Conservation (phyloP, 768 basidiomycete genomes). For the Phaeotremella skinneri region DNA sequence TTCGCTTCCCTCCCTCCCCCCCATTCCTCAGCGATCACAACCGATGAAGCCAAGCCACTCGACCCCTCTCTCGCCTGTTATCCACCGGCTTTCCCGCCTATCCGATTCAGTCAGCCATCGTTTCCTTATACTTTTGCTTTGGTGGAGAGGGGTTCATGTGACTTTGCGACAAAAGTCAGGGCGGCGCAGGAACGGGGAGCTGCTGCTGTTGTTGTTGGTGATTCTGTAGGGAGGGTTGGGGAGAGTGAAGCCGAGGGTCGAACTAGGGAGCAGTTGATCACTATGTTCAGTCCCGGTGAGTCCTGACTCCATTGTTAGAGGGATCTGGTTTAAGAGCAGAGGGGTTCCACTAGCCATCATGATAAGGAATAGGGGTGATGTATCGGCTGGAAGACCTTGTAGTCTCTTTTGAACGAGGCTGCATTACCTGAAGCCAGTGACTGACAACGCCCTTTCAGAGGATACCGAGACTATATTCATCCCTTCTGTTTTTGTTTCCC, state of each 20-base stretch:
- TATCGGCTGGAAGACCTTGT: too few relatives aligned
- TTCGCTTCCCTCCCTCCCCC: conserved; percentile 20
- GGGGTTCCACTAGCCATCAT: too few relatives aligned
- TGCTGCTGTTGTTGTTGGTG: conserved; percentile 86
- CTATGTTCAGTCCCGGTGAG: conserved; percentile 88
- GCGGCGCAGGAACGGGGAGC: conserved; percentile 72
- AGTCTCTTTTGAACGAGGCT: conserved; percentile 10
- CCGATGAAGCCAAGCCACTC: not conserved
- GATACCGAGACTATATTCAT: conserved; percentile 82
- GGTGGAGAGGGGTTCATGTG: conserved; percentile 82
- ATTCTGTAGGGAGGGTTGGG: conserved; percentile 61
- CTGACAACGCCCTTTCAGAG: conserved; percentile 51
- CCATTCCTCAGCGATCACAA: not conserved
- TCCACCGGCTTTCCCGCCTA: conserved; percentile 25
- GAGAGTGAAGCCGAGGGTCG: conserved; percentile 47
- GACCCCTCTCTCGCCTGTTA: conserved; percentile 20
- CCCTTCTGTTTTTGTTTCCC: conserved; percentile 82
- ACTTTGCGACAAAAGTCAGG: conserved; percentile 82
- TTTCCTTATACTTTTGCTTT: conserved; percentile 65
- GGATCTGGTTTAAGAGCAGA: too few relatives aligned
- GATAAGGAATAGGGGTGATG: too few relatives aligned
- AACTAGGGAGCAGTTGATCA: conserved; percentile 68
- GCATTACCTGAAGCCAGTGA: not conserved
- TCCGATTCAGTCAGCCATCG: conserved; percentile 8
- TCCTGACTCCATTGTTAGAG: conserved; percentile 12